Evolutionary conservation across 1,284 basidiomycete genomes (phyloP).

Genomic region (Omphalotus olearius): DNA sequence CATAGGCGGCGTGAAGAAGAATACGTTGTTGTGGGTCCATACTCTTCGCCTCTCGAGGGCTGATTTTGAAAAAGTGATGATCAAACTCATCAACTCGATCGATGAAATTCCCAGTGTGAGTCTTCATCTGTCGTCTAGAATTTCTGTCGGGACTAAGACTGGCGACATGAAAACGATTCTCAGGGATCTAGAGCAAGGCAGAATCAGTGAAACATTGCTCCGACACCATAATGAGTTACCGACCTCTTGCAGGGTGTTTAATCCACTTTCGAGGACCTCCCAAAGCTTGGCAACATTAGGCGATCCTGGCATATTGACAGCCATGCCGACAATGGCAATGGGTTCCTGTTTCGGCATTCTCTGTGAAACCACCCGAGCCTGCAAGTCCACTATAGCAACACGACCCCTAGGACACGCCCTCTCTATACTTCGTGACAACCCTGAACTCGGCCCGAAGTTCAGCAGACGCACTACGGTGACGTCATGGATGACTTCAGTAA

Average conservation of each 20-base stretch:
- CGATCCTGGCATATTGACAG: slow-evolving; percentile 60
- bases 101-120: slow-evolving; percentile 62
- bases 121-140: slow-evolving; percentile 41
- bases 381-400: slow-evolving; percentile 26
- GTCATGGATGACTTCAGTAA: slow-evolving; percentile 23
- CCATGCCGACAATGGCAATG: slow-evolving; percentile 71
- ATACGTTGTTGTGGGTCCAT: slow-evolving; percentile 77
- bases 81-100: slow-evolving; percentile 57
- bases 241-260: slow-evolving; percentile 58
- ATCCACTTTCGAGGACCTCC: slow-evolving; percentile 52
- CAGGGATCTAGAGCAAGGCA: slow-evolving; percentile 45
- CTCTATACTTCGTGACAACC: slow-evolving; percentile 38
- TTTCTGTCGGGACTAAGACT: slow-evolving; percentile 21
- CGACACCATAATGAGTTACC: slow-evolving; percentile 6
- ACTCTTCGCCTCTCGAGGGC: slow-evolving; percentile 63
- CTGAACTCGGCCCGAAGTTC: slow-evolving; percentile 53
- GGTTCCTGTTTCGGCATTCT: slow-evolving; percentile 18
- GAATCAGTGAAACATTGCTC: background rate
- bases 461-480: slow-evolving; percentile 30
- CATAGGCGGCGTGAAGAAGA: slow-evolving; percentile 58
- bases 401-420: slow-evolving; percentile 26
- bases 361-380: slow-evolving; percentile 15
- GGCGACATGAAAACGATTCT: slow-evolving; percentile 47
- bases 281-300: slow-evolving; percentile 44
- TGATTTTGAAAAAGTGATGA: slow-evolving; percentile 66